Conservation (phyloP, 2,329 filamentous ascomycete genomes). For the Lasiodiplodia gonubiensis region DNA sequence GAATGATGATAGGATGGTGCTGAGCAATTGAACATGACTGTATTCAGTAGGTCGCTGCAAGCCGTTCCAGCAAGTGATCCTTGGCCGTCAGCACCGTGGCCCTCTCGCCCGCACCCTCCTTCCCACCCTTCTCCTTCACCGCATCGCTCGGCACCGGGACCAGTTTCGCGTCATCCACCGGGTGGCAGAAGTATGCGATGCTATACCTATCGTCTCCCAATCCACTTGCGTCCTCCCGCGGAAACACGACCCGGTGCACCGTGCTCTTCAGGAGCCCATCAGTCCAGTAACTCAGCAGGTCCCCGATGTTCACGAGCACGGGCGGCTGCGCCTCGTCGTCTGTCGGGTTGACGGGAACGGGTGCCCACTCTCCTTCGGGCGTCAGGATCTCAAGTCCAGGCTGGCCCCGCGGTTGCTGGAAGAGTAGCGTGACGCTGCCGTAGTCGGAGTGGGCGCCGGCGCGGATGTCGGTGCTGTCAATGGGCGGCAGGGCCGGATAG, state of each 20-base stretch:
- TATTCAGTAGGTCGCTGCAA: constrained; percentile 64
- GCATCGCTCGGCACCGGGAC: constrained; percentile 61
- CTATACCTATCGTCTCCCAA: constrained; percentile 58
- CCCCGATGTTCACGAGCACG: constrained; percentile 74
- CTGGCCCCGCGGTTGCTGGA: constrained; percentile 77
- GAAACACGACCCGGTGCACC: constrained; percentile 85
- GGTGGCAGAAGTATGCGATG: constrained; percentile 69
- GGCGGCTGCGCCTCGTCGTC: constrained; percentile 66
- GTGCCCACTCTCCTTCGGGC: constrained; percentile 52
- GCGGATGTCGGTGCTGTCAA: constrained; percentile 69
- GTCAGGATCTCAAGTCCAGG: constrained; percentile 84
- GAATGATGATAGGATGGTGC: not conserved
- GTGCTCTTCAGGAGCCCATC: constrained; percentile 85
- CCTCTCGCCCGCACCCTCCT: constrained; percentile 44
- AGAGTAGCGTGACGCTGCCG: constrained; percentile 71
- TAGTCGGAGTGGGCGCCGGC: constrained; percentile 92
- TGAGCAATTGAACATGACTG: constrained; percentile 17
- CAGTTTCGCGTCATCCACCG: constrained; percentile 60
- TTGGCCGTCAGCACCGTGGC: constrained; percentile 60
- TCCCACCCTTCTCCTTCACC: constrained; percentile 45
- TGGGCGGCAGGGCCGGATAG: constrained; percentile 49
- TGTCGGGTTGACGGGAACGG: constrained; percentile 56
- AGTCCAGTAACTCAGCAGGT: constrained; percentile 84
- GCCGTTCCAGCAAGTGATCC: constrained; percentile 62
- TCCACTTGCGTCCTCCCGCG: constrained; percentile 43